Evolutionary conservation across 2,329 filamentous ascomycete genomes (phyloP).

Genomic region (Fragosphaeria purpurea): DNA sequence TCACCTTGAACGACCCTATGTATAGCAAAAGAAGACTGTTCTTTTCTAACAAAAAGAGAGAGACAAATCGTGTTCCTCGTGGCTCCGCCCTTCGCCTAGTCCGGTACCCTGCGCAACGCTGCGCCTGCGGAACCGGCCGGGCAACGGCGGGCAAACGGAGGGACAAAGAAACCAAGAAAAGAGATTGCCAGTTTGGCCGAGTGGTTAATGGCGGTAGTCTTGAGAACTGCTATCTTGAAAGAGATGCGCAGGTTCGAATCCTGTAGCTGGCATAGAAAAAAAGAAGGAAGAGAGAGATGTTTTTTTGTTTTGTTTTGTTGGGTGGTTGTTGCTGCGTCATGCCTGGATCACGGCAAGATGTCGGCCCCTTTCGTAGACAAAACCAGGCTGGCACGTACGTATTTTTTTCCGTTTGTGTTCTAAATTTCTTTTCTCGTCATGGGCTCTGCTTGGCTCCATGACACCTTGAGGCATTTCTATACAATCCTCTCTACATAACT

Average conservation of each 20-base stretch:
- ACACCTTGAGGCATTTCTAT: too few species aligned
- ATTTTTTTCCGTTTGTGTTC: too few species aligned
- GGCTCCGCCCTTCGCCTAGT: too few species aligned
- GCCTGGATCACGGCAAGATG: too few species aligned
- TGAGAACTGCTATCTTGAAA: constrained; percentile 15
- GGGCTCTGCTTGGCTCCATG: too few species aligned
- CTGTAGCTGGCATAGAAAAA: constrained; percentile 13
- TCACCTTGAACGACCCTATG: neutral
- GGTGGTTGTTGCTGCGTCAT: neutral
- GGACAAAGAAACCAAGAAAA: neutral
- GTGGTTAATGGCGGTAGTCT: constrained; percentile 15
- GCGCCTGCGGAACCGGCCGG: too few species aligned
- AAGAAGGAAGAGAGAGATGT: neutral
- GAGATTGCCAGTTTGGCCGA: constrained; percentile 14
- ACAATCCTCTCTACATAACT: too few species aligned
- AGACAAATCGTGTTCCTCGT: neutral
- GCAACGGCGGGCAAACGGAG: too few species aligned
- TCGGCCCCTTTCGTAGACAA: too few species aligned
- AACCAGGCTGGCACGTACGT: too few species aligned
- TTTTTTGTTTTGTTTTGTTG: neutral
- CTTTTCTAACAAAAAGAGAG: constrained; percentile 1
- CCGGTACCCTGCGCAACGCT: too few species aligned
- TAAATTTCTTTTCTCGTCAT: too few species aligned
- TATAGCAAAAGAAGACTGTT: constrained; percentile 1
- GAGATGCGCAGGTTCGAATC: constrained; percentile 15